These are phyloP conservation scores for Sicyos edulis DNA, from an alignment of 306 rosid genomes.

Conservation along the genomic window DNA sequence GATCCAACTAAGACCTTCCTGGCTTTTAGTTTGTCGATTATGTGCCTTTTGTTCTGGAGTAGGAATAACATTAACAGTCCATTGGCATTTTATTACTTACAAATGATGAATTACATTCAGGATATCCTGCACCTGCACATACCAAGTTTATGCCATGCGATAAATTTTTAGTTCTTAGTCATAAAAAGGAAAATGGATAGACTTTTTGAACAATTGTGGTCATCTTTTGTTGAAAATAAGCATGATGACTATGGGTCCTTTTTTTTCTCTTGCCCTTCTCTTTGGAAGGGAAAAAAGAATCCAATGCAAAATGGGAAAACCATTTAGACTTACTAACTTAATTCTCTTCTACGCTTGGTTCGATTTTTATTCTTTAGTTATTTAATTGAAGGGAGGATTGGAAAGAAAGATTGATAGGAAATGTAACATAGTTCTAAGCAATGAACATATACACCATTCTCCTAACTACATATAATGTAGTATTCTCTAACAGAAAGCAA, in stretches of 20 bases:
- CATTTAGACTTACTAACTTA: background rate
- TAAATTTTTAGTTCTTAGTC: background rate
- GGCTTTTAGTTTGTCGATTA: background rate
- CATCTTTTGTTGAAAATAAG: background rate
- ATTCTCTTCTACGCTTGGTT: background rate
- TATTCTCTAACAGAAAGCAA: background rate
- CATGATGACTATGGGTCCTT: background rate
- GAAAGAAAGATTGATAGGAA: background rate
- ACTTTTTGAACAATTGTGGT: background rate
- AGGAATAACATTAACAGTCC: background rate
- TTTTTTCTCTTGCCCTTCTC: background rate
- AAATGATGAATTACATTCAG: background rate
- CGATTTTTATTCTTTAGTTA: background rate
- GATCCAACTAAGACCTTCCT: background rate
- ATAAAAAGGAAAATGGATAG: background rate
- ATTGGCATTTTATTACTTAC: constrained; percentile 3
- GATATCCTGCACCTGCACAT: constrained; percentile 8
- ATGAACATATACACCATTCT: background rate
- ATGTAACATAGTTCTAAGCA: background rate
- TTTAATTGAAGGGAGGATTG: constrained; percentile 3
- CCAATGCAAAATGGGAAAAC: background rate
- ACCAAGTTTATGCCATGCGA: background rate
- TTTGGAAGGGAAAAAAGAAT: background rate
- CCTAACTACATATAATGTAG: background rate
- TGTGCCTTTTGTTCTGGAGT: background rate